These are phyloP conservation scores for Medicago ruthenica DNA, from an alignment of 306 rosid genomes.

Conservation along the genomic window DNA sequence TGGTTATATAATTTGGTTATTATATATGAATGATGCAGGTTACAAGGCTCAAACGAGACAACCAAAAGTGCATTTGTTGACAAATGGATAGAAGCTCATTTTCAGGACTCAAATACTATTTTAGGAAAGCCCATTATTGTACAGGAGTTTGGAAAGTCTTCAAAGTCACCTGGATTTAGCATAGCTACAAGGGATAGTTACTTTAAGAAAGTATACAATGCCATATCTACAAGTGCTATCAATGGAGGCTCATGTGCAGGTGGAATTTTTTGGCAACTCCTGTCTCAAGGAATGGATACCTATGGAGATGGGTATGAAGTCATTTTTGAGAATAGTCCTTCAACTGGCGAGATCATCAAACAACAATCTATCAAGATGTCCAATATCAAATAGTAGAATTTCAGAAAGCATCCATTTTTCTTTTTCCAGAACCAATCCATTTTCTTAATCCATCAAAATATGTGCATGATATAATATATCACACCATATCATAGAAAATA, in stretches of 20 bases:
- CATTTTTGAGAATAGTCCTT: constrained; percentile 42
- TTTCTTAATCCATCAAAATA: no score
- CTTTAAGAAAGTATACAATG: constrained; percentile 34
- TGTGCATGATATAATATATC: no score
- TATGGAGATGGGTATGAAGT: constrained; percentile 42
- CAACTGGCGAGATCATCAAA: constrained; percentile 35
- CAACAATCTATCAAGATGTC: constrained; percentile 43
- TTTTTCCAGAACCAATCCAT: no score
- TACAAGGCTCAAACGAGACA: constrained; percentile 9
- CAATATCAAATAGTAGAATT: neutral
- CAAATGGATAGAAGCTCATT: constrained; percentile 43
- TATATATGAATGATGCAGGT: constrained; percentile 26
- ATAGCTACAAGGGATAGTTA: constrained; percentile 39
- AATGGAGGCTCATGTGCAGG: constrained; percentile 42
- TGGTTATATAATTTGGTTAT: neutral
- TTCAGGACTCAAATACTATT: constrained; percentile 32
- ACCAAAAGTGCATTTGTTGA: constrained; percentile 43
- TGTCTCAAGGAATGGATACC: constrained; percentile 39
- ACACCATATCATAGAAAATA: no score
- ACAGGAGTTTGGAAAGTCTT: constrained; percentile 53
- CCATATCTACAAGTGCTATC: neutral
- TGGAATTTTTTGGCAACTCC: constrained; percentile 50
- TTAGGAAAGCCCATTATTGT: constrained; percentile 42
- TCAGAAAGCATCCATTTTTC: neutral
- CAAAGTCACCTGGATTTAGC: constrained; percentile 27